Evolutionary conservation across 768 basidiomycete genomes (phyloP), one percentile per base, ranked within the genome.

Genomic region (Sarcodon aspratus): DNA sequence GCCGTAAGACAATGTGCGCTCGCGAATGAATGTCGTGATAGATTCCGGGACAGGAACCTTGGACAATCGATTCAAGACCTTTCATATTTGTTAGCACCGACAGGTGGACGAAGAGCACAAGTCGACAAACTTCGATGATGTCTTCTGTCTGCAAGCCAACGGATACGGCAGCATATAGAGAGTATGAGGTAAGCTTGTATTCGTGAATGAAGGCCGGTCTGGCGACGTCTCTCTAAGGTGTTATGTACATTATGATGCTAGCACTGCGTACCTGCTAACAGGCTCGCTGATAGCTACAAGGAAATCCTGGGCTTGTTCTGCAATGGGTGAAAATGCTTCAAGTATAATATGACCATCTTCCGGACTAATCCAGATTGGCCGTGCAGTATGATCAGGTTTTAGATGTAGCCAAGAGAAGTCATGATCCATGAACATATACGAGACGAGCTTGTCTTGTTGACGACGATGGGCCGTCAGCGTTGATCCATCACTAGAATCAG

Each of bases 121-220:
- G 52, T 55, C 45, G 56, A 75, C 80, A 61, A 57, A 97, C 95
- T 73, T 94, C 92, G 65, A 98, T 96, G 57, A 98, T 98, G 64
- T 98, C 94, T 57, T 95, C 86, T 8, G 96, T 98, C 63, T 98
- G 91, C 31, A 99, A 71, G 31, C 96, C 96, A 52, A 99, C 96
- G 11, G 95, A 97, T 53, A 99, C 95, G 45, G 96, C 96, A 52
- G 96, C 96, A 65, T 99, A 98, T 12, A 99, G 73, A 13, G 95
- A 98, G 66, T 98, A 96, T 42, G 93, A 85, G 50, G 95, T 98
- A 61, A 99, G 80, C 69, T 95, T 92, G 75, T 98, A 99, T 72
- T 98, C 96, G 69, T 99, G 95, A 54, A 98, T 94, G 68, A 95
- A 92, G 44, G 91, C 83, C 47, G 96, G 96, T 73, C 95, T 95